Evolutionary conservation across 169 alveolate genomes (phyloP), one percentile per base, ranked within the genome.

Genomic region (Plasmodium knowlesi): DNA sequence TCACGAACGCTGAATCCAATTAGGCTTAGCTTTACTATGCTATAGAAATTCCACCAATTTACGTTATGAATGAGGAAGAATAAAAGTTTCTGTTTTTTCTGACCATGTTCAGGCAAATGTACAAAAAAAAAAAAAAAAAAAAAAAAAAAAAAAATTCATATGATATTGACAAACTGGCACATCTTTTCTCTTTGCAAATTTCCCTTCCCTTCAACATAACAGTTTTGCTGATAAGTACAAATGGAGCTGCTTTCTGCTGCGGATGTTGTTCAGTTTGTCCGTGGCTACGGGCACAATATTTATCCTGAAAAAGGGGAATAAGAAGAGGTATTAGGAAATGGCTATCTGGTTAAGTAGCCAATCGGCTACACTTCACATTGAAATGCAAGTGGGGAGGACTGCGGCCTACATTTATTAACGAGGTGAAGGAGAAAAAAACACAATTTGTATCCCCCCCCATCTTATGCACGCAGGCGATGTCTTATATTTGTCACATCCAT

Each of bases 151-250:
- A 46, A 46, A 46, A 10, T 46, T 14, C 8, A 50, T 16, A 50
- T 50, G 61, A 22, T 50, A 50, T 8, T 50, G 8, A 50, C 61
- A 50, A 50, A 50, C 61, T 50, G 25, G 61, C 61, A 50, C 61
- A 50, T 16, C 61, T 50, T 50, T 50, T 0, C 22, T 50, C 16
- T 25, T 73, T 25, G 50, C 41, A 73, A 73, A 25, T 67, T 67
- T 67, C 37, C 37, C 37, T 5, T 19, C 19, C 14, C 32, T 67
- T 67, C 37, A 67, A 39, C 53, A 28, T 12, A 34, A 43, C 78
- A 86, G 28, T 53, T 86, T 86, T 53, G 76, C 16, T 25, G 41
- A 3, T 57, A 86, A 76, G 80, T 86, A 78, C 43, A 30, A n/a
- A 76, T 86, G 81, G 25, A 86, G 79, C n/a, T 19, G 3, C 10